These are phyloP conservation scores for Tricholoma bakamatsutake DNA, from an alignment of 768 basidiomycete species.

Conservation along the genomic window DNA sequence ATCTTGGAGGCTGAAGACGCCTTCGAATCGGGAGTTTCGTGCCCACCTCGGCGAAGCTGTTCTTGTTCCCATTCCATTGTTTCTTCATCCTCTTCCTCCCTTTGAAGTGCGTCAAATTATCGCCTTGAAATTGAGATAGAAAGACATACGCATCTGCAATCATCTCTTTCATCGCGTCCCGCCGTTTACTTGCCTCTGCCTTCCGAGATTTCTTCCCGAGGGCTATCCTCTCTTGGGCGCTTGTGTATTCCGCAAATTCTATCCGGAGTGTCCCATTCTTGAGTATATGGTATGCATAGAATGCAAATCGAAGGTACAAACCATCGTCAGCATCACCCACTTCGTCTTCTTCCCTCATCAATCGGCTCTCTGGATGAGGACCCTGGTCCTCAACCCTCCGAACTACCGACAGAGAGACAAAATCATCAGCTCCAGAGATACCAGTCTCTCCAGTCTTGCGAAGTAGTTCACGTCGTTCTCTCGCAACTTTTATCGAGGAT, in stretches of 20 bases:
- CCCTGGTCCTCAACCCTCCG: slow-evolving; percentile 53
- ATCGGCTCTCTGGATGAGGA: slow-evolving; percentile 79
- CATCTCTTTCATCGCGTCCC: slow-evolving; percentile 71
- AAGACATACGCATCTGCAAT: slow-evolving; percentile 72
- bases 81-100: slow-evolving; percentile 78
- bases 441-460: slow-evolving; percentile 42
- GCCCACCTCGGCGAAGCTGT: slow-evolving; percentile 73
- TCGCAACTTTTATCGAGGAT: slow-evolving; percentile 66
- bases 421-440: slow-evolving; percentile 54
- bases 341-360: slow-evolving; percentile 84
- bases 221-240: slow-evolving; percentile 81
- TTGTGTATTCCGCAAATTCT: slow-evolving; percentile 88
- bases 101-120: slow-evolving; percentile 1
- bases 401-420: slow-evolving; percentile 69
- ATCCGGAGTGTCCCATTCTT: not conserved
- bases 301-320: slow-evolving; percentile 25
- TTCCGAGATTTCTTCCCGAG: slow-evolving; percentile 80
- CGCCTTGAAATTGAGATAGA: not conserved
- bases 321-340: slow-evolving; percentile 86
- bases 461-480: slow-evolving; percentile 68
- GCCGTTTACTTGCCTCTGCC: slow-evolving; percentile 56
- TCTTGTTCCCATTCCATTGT: slow-evolving; percentile 81
- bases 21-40: slow-evolving; percentile 31
- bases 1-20: slow-evolving; percentile 26
- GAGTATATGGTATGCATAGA: not conserved